Evolutionary conservation across 345 rosid genomes (phyloP).

Genomic region (Eucalyptus melliodora): DNA sequence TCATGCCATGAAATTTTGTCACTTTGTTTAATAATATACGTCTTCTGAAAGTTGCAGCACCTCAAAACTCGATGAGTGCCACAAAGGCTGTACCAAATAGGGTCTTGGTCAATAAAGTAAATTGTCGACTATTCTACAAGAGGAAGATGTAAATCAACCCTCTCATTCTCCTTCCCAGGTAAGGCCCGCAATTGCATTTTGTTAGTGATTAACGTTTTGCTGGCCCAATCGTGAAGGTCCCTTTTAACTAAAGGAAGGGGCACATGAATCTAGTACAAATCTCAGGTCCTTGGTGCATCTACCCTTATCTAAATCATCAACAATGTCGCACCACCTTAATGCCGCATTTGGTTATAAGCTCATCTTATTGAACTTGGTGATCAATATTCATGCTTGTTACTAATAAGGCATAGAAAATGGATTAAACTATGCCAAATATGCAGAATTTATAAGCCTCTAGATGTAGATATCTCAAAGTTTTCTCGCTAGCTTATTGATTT

Average conservation of each 20-base stretch:
- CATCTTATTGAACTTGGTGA: not conserved
- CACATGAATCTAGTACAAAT: not conserved
- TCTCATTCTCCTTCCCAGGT: not conserved
- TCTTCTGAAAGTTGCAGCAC: not conserved
- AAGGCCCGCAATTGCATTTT: not conserved
- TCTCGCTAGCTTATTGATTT: not conserved
- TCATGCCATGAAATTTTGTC: not conserved
- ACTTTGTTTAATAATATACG: not conserved
- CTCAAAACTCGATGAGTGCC: not conserved
- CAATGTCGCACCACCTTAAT: not conserved
- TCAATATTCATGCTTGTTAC: not conserved
- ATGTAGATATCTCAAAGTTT: not conserved
- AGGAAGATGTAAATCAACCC: not conserved
- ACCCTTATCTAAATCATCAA: not conserved
- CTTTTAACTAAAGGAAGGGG: not conserved
- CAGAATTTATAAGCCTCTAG: not conserved
- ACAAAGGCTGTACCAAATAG: not conserved
- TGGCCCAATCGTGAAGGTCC: not conserved
- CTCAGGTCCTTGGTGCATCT: not conserved
- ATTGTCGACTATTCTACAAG: not conserved
- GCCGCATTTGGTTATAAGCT: not conserved
- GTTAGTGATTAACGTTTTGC: not conserved
- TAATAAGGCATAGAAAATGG: not conserved
- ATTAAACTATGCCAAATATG: not conserved
- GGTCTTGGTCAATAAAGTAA: not conserved